Conservation (phyloP, 2,329 filamentous ascomycete species). For the Botrytis cinerea region DNA sequence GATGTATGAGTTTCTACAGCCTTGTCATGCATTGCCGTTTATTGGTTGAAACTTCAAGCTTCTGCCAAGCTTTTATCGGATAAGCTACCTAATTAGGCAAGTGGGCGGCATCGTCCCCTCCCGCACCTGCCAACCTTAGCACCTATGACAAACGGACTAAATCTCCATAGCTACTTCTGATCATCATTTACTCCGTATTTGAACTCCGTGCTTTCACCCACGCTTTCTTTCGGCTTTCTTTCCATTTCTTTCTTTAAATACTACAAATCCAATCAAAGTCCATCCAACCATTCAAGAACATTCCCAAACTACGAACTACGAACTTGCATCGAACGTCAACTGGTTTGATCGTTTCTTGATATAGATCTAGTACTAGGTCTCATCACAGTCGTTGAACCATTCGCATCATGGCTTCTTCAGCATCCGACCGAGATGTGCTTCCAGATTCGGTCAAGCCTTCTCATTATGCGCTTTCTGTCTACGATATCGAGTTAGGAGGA, state of each 20-base stretch:
- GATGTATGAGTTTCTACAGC: constrained; percentile 11
- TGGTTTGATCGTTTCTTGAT: constrained; percentile 5
- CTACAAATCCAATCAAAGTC: not conserved
- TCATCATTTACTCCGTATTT: not conserved
- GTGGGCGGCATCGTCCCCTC: constrained; percentile 17
- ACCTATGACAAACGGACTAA: constrained; percentile 8
- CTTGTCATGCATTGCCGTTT: not conserved
- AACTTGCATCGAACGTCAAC: not conserved
- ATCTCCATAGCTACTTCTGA: not conserved
- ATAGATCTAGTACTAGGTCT: not conserved
- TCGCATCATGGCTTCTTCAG: constrained; percentile 35
- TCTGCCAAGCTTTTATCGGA: constrained; percentile 13
- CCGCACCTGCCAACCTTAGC: constrained; percentile 5
- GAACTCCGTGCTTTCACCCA: not conserved
- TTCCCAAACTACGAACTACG: not conserved
- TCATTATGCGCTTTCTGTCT: constrained; percentile 83
- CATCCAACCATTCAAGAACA: not conserved
- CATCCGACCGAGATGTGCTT: constrained; percentile 63
- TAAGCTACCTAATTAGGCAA: constrained; percentile 18
- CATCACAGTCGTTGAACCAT: not conserved
- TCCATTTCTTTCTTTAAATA: not conserved
- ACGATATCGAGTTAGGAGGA: constrained; percentile 70
- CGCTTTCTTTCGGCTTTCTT: constrained; percentile 16
- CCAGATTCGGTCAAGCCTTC: constrained; percentile 71
- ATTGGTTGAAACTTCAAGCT: not conserved